Evolutionary conservation across 2,329 filamentous ascomycete species (phyloP).

Genomic region (Phaeoacremonium minimum): DNA sequence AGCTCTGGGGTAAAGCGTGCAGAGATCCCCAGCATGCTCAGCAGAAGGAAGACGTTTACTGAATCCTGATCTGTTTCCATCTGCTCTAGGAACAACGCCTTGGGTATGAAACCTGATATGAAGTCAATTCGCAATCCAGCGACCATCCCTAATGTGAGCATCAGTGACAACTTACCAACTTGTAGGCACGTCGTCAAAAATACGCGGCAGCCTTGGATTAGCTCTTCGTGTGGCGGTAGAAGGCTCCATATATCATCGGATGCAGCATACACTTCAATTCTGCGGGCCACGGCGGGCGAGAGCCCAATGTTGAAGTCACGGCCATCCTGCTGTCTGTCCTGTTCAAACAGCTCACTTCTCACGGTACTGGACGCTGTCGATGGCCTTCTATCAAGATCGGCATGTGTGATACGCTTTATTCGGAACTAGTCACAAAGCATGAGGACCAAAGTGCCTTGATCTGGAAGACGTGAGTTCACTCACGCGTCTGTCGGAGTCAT

Average conservation of each 20-base stretch:
- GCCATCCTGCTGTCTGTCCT: no score
- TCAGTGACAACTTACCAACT: slow-evolving; percentile 15
- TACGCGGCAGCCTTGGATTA: slow-evolving; percentile 19
- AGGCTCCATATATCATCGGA: slow-evolving; percentile 1
- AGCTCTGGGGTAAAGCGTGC: slow-evolving; percentile 23
- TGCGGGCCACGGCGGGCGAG: slow-evolving; percentile 2
- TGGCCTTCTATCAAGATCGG: not conserved
- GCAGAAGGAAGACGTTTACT: slow-evolving; percentile 21
- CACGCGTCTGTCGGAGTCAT: not conserved
- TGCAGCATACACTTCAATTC: slow-evolving; percentile 1
- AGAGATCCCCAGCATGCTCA: slow-evolving; percentile 22
- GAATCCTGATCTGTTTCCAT: slow-evolving; percentile 12
- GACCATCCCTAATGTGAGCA: no score
- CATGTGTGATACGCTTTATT: not conserved
- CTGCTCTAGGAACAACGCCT: slow-evolving; percentile 21
- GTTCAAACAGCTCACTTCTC: no score
- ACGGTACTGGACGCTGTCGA: not conserved
- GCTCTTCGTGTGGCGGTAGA: slow-evolving; percentile 16
- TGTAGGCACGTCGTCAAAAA: slow-evolving; percentile 24
- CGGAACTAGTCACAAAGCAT: no score
- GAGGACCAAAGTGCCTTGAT: no score
- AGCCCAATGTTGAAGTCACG: no score
- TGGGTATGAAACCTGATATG: slow-evolving; percentile 23
- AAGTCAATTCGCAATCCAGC: not conserved
- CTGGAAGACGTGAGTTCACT: not conserved